Base-by-base conservation (phyloP, 1,139 yeast genomes). In the Kodamaea alishanica region DNA sequence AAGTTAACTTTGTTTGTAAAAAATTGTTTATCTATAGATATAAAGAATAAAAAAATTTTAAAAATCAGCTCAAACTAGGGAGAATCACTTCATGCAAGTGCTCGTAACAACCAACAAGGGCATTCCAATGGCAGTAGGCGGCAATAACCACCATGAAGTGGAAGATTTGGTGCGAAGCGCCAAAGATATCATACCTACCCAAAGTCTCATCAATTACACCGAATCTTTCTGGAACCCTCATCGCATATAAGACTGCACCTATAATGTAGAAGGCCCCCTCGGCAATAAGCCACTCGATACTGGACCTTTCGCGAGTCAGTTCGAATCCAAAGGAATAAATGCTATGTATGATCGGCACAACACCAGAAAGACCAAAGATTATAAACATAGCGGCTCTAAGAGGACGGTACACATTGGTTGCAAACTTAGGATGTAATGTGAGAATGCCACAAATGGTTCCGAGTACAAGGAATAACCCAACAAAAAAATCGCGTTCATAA, bases 81-180 rank as follows among this genome's bases (percentile, higher is more conserved):
- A 15, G 20, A 22, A 24, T 32, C 24, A 39, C 43, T 34, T 51
- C 49, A 50, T 77, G 83, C 40, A 77, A 69, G 48, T 72, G 65
- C 38, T 67, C 63, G 52, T 83, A 85, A 32, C 89, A 73, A 8
- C 70, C 71, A n/a, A 78, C 54, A 28, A 88, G 63, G 0, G 84
- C 95, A 39, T 54, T 66, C 63, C 84, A 79, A 60, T 89, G 97
- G 45, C 84, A 81, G 42, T 65, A 67, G 0, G 95, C 95, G 4
- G 96, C 96, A 6, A 81, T 50, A 0, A 89, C 92, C 3, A 90
- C 96, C 54, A 85, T 62, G 3, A 85, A 63, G 58, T 89, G 97
- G 58, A 89, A 89, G 20, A 89, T 75, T 57, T 90, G 97, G 58
- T 89, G 97, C 3, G 95, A 84, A 49, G 86, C 85, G 1, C 96